Evolutionary conservation across 208 protist species (phyloP).

Genomic region (Trypanosoma platydactyli): DNA sequence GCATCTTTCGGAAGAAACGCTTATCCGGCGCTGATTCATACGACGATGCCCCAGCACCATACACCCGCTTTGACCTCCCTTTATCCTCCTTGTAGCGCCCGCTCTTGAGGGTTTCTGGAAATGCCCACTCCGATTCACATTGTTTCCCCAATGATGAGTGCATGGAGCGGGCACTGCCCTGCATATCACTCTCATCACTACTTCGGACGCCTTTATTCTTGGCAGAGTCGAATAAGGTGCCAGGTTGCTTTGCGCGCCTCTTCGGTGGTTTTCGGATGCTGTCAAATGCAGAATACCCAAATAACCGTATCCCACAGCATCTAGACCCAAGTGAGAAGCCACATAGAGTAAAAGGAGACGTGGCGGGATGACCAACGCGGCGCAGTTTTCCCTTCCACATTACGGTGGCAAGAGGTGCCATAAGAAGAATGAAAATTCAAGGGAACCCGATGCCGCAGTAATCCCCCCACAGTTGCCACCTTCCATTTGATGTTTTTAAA

Average conservation of each 20-base stretch:
- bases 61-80: conserved; percentile 60
- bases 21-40: conserved; percentile 33
- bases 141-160: conserved; percentile 44
- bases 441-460: no score
- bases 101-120: conserved; percentile 78
- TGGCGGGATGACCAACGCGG: neutral
- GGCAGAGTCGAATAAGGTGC: neutral
- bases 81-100: conserved; percentile 70
- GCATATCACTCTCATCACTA: neutral
- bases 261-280: conserved; percentile 30
- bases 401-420: no score
- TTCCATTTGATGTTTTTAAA: neutral
- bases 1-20: conserved; percentile 59
- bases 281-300: conserved; percentile 32
- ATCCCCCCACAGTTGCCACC: no score
- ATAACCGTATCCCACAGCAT: neutral
- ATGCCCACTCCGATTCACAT: conserved; percentile 52
- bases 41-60: conserved; percentile 25
- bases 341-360: neutral
- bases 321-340: neutral
- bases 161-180: conserved; percentile 29
- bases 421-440: no score
- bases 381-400: neutral
- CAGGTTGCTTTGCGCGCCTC: neutral
- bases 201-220: neutral